phyloP scores from a whole-genome alignment of 495 filamentous ascomycete genomes.

The Rhypophila decipiens region DNA sequence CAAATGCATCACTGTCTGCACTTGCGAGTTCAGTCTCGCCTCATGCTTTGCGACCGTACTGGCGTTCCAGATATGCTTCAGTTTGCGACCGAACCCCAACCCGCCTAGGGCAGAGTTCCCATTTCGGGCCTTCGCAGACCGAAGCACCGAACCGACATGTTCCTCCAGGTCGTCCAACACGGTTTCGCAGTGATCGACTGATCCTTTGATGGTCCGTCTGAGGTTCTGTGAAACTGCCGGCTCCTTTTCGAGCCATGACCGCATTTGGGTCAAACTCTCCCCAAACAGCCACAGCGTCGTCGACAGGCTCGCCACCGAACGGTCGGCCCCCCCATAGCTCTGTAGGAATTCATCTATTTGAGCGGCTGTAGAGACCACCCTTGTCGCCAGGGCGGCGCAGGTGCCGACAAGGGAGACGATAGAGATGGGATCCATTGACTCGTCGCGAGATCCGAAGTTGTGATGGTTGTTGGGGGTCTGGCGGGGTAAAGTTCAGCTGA shows the following conservation, averaged over 20 bases:
- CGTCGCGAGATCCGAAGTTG: not conserved
- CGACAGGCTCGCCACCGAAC: not conserved
- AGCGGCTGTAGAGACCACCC: not conserved
- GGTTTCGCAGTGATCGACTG: not conserved
- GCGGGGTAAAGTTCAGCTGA: not conserved
- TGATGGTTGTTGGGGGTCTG: not conserved
- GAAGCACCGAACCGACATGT: not conserved
- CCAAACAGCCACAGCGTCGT: not conserved
- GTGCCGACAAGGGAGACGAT: not conserved
- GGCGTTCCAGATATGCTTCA: not conserved
- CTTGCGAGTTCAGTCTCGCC: slow-evolving; percentile 1
- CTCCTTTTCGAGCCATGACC: not conserved
- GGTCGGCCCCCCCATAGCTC: not conserved
- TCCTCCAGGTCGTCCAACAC: not conserved
- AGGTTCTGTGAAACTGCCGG: not conserved
- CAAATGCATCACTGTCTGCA: not conserved
- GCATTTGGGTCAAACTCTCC: not conserved
- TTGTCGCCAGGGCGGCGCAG: not conserved
- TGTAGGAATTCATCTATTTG: not conserved
- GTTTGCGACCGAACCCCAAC: not conserved
- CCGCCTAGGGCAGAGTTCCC: not conserved
- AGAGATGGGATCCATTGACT: not conserved
- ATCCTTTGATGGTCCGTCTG: not conserved
- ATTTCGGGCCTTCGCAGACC: not conserved
- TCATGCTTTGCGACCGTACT: not conserved